A percentile compares a stretch with the other conserved stretches of the same genome.
phyloP scores from a whole-genome alignment of 1,139 yeast genomes.

The Yamadazyma aaseri region DNA sequence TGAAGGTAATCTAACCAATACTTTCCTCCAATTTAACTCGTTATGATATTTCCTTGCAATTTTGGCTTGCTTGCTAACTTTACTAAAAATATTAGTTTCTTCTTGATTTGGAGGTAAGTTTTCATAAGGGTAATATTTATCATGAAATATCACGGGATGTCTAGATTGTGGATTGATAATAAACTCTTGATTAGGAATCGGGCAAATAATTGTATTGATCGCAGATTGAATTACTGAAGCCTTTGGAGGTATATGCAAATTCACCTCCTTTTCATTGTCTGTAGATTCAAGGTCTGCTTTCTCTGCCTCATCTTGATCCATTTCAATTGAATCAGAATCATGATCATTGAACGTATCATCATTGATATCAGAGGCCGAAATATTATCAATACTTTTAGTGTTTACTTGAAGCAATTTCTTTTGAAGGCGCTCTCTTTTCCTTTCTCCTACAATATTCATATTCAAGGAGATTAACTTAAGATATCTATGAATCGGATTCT shows the following conservation, averaged over 20 bases:
- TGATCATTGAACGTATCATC: conserved; percentile 9
- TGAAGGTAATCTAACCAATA: conserved; percentile 79
- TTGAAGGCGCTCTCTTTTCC: conserved; percentile 21
- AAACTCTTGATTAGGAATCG: conserved; percentile 37
- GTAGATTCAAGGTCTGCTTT: conserved; percentile 9
- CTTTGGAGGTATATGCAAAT: conserved; percentile 39
- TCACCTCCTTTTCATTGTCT: conserved; percentile 9
- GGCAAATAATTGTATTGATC: conserved; percentile 39
- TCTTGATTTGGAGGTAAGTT: conserved; percentile 52
- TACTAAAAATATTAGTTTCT: conserved; percentile 16
- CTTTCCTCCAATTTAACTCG: conserved; percentile 82
- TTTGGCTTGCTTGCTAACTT: conserved; percentile 60
- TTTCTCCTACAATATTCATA: conserved; percentile 14
- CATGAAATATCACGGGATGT: conserved; percentile 69
- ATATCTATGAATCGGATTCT: conserved; percentile 14
- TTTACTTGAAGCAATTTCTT: conserved; percentile 24
- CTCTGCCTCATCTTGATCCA: conserved; percentile 16
- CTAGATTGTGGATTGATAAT: conserved; percentile 43
- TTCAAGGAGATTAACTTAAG: conserved; percentile 22
- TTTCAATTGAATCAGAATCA: conserved; percentile 13
- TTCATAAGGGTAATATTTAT: conserved; percentile 63
- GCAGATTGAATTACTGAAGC: conserved; percentile 49
- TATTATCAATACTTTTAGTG: conserved; percentile 22
- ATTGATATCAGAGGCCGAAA: conserved; percentile 6
- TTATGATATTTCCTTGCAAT: conserved; percentile 88